Evolutionary conservation across 352 stramenopile species (phyloP).

Genomic region (Phytopythium ostracodes): DNA sequence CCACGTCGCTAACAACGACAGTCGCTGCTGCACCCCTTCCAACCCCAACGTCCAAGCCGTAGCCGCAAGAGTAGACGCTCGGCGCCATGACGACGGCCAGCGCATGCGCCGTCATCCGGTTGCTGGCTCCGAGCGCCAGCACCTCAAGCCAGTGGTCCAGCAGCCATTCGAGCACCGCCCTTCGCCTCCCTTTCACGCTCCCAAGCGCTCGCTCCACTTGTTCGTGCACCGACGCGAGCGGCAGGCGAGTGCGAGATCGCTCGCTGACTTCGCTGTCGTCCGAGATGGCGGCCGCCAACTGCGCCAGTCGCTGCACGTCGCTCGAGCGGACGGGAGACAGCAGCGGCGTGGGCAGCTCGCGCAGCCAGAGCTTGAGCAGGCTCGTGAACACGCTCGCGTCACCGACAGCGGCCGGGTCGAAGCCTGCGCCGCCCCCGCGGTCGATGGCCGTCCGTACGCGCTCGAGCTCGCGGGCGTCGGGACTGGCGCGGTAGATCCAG

Average conservation of each 20-base stretch:
- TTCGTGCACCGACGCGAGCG: constrained; percentile 7
- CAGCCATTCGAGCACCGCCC: constrained; percentile 52
- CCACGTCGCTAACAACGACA: constrained; percentile 16
- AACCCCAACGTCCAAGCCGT: too few relatives aligned
- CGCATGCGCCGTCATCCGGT: constrained; percentile 50
- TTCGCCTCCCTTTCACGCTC: neutral
- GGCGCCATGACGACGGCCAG: constrained; percentile 54
- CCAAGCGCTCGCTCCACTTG: neutral
- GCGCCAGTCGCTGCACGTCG: constrained; percentile 1
- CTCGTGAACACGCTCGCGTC: constrained; percentile 57
- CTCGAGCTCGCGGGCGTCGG: constrained; percentile 37
- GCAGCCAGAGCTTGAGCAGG: constrained; percentile 62
- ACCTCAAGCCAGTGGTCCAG: constrained; percentile 66
- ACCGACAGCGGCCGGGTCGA: constrained; percentile 24
- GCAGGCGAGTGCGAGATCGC: neutral
- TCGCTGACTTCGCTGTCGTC: constrained; percentile 4
- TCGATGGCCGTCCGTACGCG: constrained; percentile 44
- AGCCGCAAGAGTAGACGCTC: constrained; percentile 39
- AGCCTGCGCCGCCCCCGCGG: constrained; percentile 25
- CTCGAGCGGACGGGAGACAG: constrained; percentile 6
- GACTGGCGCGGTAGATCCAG: constrained; percentile 58
- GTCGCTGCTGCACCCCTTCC: neutral
- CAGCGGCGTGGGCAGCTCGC: constrained; percentile 45
- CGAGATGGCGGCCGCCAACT: constrained; percentile 18
- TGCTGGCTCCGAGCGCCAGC: constrained; percentile 20